These are phyloP conservation scores for Colletotrichum higginsianum DNA, from an alignment of 2,329 filamentous ascomycete species.

Conservation along the genomic window DNA sequence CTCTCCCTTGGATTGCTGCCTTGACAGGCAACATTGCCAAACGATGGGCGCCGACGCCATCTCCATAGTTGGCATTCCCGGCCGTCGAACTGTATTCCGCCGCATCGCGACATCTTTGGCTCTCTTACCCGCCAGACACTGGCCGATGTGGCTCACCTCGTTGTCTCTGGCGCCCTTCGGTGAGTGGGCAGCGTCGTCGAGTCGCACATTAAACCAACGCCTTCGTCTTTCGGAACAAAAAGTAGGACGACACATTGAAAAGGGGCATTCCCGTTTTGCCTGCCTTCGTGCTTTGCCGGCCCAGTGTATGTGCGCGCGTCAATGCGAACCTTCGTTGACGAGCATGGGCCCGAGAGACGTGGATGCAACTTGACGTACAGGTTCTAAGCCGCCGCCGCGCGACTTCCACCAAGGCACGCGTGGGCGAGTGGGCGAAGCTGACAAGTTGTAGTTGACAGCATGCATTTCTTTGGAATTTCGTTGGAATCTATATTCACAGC, in stretches of 20 bases:
- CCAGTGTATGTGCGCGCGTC: neutral
- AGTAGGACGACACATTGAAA: constrained; percentile 1
- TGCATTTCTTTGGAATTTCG: neutral
- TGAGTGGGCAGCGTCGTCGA: neutral
- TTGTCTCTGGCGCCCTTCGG: neutral
- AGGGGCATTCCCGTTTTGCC: constrained; percentile 2
- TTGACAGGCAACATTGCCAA: neutral
- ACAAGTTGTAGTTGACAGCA: neutral
- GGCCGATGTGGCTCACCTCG: neutral
- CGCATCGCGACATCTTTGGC: neutral
- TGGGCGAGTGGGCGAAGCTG: neutral
- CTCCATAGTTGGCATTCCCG: neutral
- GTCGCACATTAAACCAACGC: neutral
- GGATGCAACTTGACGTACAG: neutral
- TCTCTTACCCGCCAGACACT: neutral
- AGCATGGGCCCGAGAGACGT: neutral
- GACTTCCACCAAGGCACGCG: neutral
- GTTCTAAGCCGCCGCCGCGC: too few species aligned
- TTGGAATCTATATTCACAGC: neutral
- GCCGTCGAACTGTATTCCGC: neutral
- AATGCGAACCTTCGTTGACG: neutral
- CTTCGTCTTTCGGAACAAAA: constrained; percentile 28
- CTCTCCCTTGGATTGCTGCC: neutral
- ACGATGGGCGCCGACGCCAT: neutral
- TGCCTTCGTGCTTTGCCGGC: neutral